Evolutionary conservation across 805 yeast species (phyloP).

Genomic region (Teunomyces atbi): DNA sequence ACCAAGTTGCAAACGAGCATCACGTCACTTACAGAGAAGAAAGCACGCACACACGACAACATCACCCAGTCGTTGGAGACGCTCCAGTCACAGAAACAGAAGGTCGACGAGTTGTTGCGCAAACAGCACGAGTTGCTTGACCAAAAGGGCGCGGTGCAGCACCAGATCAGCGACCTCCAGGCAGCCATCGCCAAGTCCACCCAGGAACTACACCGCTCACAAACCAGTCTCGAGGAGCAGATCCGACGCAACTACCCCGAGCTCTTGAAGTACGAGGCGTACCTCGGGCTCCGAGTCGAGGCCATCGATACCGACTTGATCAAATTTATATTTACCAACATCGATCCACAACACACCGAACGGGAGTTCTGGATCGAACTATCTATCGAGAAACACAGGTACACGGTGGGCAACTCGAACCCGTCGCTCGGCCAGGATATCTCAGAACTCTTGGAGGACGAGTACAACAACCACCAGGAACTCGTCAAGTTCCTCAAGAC

Average conservation of each 20-base stretch:
- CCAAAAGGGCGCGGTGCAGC: conserved; percentile 23
- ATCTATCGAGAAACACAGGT: conserved; percentile 43
- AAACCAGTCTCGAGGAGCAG: conserved; percentile 41
- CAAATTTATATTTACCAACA: conserved; percentile 47
- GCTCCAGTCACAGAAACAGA: conserved; percentile 29
- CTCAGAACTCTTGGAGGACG: conserved; percentile 15
- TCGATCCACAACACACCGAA: conserved; percentile 44
- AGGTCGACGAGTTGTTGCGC: conserved; percentile 32
- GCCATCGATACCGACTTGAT: conserved; percentile 48
- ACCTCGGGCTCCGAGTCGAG: conserved; percentile 55
- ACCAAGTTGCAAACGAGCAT: conserved; percentile 30
- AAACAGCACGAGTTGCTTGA: conserved; percentile 34
- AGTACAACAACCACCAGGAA: conserved; percentile 26
- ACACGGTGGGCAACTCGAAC: conserved; percentile 31
- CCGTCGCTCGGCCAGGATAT: conserved; percentile 36
- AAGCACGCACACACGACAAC: conserved; percentile 25
- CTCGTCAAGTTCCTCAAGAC: conserved; percentile 21
- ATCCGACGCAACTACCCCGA: conserved; percentile 51
- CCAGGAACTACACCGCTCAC: conserved; percentile 29
- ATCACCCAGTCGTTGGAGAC: conserved; percentile 23
- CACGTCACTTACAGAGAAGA: conserved; percentile 23
- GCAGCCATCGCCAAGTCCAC: conserved; percentile 27
- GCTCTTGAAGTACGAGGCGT: conserved; percentile 47
- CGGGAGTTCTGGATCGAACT: conserved; percentile 44
- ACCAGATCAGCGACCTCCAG: conserved; percentile 32